Conservation (phyloP, 305 asterid species). For the Rubia peregrina region DNA sequence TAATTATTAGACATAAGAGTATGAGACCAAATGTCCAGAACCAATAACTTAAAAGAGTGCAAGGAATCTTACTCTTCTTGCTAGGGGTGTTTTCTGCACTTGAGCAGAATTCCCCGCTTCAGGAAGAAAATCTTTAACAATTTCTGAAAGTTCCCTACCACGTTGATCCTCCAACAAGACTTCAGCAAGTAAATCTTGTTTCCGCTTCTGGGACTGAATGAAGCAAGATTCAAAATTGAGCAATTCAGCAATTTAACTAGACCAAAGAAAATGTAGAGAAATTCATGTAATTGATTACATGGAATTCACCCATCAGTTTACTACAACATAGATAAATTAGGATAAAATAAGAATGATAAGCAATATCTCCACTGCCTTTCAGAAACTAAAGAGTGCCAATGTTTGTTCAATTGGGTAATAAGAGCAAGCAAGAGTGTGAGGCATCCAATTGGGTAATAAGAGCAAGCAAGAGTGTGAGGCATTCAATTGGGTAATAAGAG, state of each 20-base stretch:
- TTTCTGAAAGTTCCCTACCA: slow-evolving; percentile 38
- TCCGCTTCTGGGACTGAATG: slow-evolving; percentile 11
- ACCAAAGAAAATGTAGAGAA: not conserved
- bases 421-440: not conserved
- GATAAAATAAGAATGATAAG: not conserved
- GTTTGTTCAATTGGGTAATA: not conserved
- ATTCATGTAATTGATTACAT: not conserved
- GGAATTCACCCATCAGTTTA: not conserved
- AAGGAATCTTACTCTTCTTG: slow-evolving; percentile 44
- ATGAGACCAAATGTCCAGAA: not conserved
- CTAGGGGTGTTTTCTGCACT: slow-evolving; percentile 36
- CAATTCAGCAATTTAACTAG: slow-evolving; percentile 25
- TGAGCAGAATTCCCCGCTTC: slow-evolving; percentile 37
- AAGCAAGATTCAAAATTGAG: slow-evolving; percentile 18
- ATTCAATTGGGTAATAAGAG: not conserved
- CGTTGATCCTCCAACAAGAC: slow-evolving; percentile 54
- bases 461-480: not conserved
- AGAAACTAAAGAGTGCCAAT: not conserved
- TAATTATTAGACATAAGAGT: not conserved
- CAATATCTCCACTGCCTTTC: not conserved
- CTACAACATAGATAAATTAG: not conserved
- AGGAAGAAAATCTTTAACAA: slow-evolving; percentile 35
- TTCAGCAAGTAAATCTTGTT: slow-evolving; percentile 46
- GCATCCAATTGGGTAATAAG: not conserved
- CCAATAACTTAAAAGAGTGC: not conserved